Percentiles rank a stretch among this genome's conserved stretches.
Evolutionary conservation across 306 rosid genomes (phyloP).

Genomic region (Calophaca sinica): DNA sequence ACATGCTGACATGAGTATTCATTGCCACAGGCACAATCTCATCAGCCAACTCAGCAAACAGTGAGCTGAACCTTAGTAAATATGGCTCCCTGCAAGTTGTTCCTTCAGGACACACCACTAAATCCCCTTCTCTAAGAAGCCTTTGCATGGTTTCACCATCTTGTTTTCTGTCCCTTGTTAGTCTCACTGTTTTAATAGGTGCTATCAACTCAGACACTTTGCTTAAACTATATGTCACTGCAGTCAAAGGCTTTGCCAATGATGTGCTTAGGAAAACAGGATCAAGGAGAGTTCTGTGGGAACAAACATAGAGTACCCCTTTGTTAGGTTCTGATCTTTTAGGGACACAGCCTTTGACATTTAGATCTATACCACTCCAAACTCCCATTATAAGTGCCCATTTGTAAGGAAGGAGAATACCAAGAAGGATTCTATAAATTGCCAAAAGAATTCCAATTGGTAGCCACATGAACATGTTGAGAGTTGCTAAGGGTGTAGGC

Average conservation of each 20-base stretch:
- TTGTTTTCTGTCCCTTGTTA: slow-evolving; percentile 67
- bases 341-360: slow-evolving; percentile 43
- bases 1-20: slow-evolving; percentile 72
- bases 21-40: slow-evolving; percentile 91
- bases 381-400: slow-evolving; percentile 48
- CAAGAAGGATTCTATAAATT: slow-evolving; percentile 69
- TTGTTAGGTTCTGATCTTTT: slow-evolving; percentile 44
- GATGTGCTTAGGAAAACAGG: slow-evolving; percentile 69
- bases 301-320: slow-evolving; percentile 70
- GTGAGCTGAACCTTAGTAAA: slow-evolving; percentile 80
- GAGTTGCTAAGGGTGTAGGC: slow-evolving; percentile 83
- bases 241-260: slow-evolving; percentile 64
- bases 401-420: slow-evolving; percentile 68
- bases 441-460: slow-evolving; percentile 72
- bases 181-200: slow-evolving; percentile 26
- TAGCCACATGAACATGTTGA: slow-evolving; percentile 77
- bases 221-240: slow-evolving; percentile 70
- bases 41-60: slow-evolving; percentile 88
- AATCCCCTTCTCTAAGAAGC: slow-evolving; percentile 68
- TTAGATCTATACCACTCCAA: slow-evolving; percentile 59
- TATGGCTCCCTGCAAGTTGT: slow-evolving; percentile 98
- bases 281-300: slow-evolving; percentile 77
- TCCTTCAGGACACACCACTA: slow-evolving; percentile 98
- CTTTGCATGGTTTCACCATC: slow-evolving; percentile 78
- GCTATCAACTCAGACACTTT: slow-evolving; percentile 34